Conservation (phyloP, 176 grass and related monocot genomes). For the Canna indica region DNA sequence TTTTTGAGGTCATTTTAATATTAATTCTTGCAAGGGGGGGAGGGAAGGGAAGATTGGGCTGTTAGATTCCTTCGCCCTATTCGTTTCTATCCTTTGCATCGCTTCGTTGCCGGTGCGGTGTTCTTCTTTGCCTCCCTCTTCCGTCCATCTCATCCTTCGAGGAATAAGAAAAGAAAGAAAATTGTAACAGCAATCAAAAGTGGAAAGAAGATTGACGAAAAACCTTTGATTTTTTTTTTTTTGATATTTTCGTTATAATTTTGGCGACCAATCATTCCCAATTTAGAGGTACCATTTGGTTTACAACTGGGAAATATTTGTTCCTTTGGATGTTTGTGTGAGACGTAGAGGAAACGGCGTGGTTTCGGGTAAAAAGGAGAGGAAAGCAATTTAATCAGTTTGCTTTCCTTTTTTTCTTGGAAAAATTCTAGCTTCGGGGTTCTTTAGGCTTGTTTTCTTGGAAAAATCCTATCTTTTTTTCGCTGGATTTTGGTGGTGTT, state of each 20-base stretch:
- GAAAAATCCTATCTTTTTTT: background rate
- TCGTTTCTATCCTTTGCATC: background rate
- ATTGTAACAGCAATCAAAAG: background rate
- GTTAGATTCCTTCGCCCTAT: background rate
- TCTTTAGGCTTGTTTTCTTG: background rate
- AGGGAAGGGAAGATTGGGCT: background rate
- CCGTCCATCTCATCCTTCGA: background rate
- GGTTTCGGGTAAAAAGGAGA: background rate
- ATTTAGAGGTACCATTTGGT: background rate
- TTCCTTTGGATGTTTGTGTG: background rate
- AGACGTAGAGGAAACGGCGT: background rate
- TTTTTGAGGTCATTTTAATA: background rate
- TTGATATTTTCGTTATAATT: background rate
- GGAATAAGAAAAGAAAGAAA: background rate
- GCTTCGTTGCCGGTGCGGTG: background rate
- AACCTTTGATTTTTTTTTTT: background rate
- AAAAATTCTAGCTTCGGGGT: background rate
- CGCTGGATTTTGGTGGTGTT: background rate
- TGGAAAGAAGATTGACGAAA: background rate
- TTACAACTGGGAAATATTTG: no score
- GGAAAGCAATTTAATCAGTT: background rate
- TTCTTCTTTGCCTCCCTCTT: background rate
- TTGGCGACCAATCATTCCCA: background rate
- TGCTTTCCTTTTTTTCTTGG: background rate
- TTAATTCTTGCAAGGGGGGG: background rate